Evolutionary conservation across 225 moss, liverwort and hornwort genomes (phyloP).

Genomic region (Bryoerythrophyllum caledonicum): DNA sequence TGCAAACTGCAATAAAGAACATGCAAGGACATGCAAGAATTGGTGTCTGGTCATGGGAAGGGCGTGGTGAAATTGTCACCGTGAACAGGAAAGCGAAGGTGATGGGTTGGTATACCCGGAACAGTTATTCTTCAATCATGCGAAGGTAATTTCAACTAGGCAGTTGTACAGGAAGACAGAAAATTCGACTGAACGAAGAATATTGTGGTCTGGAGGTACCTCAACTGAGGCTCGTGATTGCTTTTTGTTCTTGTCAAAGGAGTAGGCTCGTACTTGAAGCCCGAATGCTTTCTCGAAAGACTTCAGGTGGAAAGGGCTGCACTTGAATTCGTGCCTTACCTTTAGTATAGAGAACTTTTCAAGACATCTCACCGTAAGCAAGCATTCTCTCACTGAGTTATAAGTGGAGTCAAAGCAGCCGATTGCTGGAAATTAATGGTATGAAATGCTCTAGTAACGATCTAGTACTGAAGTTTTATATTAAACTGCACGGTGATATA

Average conservation of each 20-base stretch:
- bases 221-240: not conserved
- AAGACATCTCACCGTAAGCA: not conserved
- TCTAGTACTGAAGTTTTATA: not conserved
- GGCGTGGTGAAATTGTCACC: not conserved
- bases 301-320: constrained; percentile 28
- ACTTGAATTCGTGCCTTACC: not conserved
- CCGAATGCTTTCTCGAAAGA: not conserved
- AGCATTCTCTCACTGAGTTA: not conserved
- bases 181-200: not conserved
- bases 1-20: not conserved
- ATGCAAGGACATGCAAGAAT: not conserved
- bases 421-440: not conserved
- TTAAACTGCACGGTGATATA: not conserved
- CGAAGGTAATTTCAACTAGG: not conserved
- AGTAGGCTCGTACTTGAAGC: not conserved
- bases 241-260: constrained; percentile 11
- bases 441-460: not conserved
- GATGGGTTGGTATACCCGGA: not conserved
- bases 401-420: not conserved
- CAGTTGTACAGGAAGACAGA: not conserved
- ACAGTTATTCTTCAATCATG: constrained; percentile 14
- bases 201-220: not conserved
- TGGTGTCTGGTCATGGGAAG: not conserved
- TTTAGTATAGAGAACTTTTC: not conserved
- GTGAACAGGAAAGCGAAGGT: not conserved